phyloP scores from a whole-genome alignment of 306 rosid genomes.

The Quercus engelmannii region DNA sequence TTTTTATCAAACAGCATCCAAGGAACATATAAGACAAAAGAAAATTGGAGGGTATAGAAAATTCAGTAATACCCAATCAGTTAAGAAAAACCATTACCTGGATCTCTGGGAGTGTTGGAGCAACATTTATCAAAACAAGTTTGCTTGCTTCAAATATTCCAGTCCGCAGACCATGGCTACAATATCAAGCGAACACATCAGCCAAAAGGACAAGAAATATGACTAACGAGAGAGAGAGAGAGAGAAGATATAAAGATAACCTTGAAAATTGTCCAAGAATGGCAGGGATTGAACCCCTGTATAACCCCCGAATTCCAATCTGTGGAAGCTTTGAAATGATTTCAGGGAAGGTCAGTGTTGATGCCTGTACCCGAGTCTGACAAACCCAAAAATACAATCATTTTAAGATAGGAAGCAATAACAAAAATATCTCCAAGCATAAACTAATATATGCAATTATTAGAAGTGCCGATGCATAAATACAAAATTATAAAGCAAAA shows the following conservation, averaged over 20 bases:
- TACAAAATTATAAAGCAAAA: slow-evolving; percentile 8
- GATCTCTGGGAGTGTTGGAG: slow-evolving; percentile 88
- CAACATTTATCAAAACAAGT: slow-evolving; percentile 74
- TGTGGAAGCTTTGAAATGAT: slow-evolving; percentile 95
- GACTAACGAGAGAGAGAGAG: slow-evolving; percentile 5
- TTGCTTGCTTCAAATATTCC: slow-evolving; percentile 97
- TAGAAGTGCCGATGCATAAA: slow-evolving; percentile 6
- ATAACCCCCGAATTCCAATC: slow-evolving; percentile 79
- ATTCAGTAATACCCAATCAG: neutral
- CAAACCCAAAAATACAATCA: slow-evolving; percentile 27
- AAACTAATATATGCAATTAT: neutral
- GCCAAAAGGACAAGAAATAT: slow-evolving; percentile 16
- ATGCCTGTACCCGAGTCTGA: slow-evolving; percentile 97
- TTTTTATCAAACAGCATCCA: slow-evolving; percentile 13
- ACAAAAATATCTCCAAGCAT: slow-evolving; percentile 1
- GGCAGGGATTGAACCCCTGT: slow-evolving; percentile 97
- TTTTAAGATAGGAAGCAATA: slow-evolving; percentile 8
- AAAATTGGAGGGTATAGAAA: neutral
- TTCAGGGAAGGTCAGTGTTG: slow-evolving; percentile 82
- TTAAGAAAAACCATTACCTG: slow-evolving; percentile 52
- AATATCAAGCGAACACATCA: slow-evolving; percentile 38
- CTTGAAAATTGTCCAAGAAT: slow-evolving; percentile 98
- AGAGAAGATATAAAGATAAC: slow-evolving; percentile 37
- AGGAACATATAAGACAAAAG: slow-evolving; percentile 10
- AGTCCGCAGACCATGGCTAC: slow-evolving; percentile 97